These are phyloP conservation scores for Nemophila menziesii DNA, from an alignment of 257 asterid species.

Conservation along the genomic window DNA sequence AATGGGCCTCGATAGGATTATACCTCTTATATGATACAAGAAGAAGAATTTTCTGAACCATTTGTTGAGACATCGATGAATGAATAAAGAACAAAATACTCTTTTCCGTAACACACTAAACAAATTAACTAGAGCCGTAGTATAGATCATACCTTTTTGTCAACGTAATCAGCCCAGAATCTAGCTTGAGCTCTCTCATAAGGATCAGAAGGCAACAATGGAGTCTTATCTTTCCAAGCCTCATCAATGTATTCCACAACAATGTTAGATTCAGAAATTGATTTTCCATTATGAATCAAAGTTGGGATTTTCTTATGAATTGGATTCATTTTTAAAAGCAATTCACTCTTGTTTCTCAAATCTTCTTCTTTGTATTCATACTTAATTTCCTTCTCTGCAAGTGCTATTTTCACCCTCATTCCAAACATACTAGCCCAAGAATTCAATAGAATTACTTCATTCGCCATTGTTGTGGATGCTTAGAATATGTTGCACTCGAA, in stretches of 20 bases:
- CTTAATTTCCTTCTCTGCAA: constrained; percentile 15
- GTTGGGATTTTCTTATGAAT: constrained; percentile 21
- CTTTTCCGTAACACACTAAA: no score
- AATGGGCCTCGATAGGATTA: no score
- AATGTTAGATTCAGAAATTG: constrained; percentile 15
- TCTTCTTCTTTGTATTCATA: constrained; percentile 18
- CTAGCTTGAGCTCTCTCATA: constrained; percentile 9
- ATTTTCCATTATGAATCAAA: constrained; percentile 23
- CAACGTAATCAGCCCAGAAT: constrained; percentile 6
- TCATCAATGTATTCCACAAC: constrained; percentile 19
- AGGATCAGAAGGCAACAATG: constrained; percentile 13
- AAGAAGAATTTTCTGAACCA: no score
- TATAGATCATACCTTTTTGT: constrained; percentile 18
- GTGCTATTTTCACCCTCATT: constrained; percentile 19
- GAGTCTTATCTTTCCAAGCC: constrained; percentile 12
- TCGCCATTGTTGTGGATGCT: constrained; percentile 11
- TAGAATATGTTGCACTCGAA: no score
- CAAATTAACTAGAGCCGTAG: no score
- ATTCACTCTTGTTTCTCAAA: constrained; percentile 10
- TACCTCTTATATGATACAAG: no score
- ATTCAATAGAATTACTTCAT: constrained; percentile 14
- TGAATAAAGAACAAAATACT: no score
- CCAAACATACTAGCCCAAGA: constrained; percentile 16
- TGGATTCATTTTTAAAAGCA: constrained; percentile 20
- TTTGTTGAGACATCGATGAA: no score